phyloP scores from a whole-genome alignment of 768 basidiomycete genomes.

The Psilocybe cyanescens region DNA sequence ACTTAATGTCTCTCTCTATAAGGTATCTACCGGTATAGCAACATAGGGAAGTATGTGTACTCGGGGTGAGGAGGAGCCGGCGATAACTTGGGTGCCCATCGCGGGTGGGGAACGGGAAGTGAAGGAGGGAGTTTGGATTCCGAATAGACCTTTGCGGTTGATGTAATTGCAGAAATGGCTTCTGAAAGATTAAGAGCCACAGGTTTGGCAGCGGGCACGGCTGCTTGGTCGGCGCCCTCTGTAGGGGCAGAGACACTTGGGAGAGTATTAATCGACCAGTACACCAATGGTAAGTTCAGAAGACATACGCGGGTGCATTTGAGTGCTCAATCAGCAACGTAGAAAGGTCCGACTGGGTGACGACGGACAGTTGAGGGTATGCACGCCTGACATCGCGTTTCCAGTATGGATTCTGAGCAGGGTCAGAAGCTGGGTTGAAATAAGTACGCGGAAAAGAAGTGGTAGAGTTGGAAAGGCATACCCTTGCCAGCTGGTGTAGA shows the following conservation, averaged over 20 bases:
- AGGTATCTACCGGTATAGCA: slow-evolving; percentile 49
- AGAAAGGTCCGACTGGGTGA: slow-evolving; percentile 85
- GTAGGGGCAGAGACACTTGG: slow-evolving; percentile 59
- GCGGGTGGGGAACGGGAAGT: slow-evolving; percentile 67
- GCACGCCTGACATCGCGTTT: slow-evolving; percentile 93
- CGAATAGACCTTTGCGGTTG: slow-evolving; percentile 59
- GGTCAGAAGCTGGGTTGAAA: slow-evolving; percentile 70
- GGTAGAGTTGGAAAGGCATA: slow-evolving; percentile 28
- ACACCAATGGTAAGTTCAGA: not conserved
- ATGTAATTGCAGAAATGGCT: slow-evolving; percentile 70
- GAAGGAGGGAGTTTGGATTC: slow-evolving; percentile 72
- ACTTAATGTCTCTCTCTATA: slow-evolving; percentile 1
- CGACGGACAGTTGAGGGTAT: slow-evolving; percentile 89
- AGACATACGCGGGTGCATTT: slow-evolving; percentile 60
- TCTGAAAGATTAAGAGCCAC: slow-evolving; percentile 65
- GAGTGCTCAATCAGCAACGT: slow-evolving; percentile 83
- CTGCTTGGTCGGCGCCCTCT: slow-evolving; percentile 40
- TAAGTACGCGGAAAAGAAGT: not conserved
- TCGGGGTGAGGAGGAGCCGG: slow-evolving; percentile 85
- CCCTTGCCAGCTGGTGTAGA: slow-evolving; percentile 90
- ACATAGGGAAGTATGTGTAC: slow-evolving; percentile 85
- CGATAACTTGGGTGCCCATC: slow-evolving; percentile 75
- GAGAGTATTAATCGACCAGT: not conserved
- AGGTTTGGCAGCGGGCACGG: slow-evolving; percentile 47
- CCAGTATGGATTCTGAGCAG: slow-evolving; percentile 92